These are phyloP conservation scores for Microstegium vimineum DNA, from an alignment of 176 grass and related monocot genomes.

Conservation along the genomic window DNA sequence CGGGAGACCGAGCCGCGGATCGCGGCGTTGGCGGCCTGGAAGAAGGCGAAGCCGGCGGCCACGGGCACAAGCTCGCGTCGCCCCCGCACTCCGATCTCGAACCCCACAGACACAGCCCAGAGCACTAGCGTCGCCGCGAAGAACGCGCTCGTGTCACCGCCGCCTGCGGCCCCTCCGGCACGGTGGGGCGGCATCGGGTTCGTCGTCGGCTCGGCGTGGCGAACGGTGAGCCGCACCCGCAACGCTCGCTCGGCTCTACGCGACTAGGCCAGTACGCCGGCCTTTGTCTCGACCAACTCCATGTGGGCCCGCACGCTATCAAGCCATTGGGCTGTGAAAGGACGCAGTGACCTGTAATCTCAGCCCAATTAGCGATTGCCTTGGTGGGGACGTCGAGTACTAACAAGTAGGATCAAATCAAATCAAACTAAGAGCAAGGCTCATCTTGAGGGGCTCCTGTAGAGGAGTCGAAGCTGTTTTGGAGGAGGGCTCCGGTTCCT, in stretches of 20 bases:
- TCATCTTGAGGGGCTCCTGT: too few species aligned
- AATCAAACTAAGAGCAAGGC: too few species aligned
- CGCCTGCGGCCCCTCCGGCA: constrained; percentile 25
- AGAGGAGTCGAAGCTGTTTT: too few species aligned
- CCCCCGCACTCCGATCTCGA: constrained; percentile 57
- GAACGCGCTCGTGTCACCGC: constrained; percentile 42
- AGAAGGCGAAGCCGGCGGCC: constrained; percentile 76
- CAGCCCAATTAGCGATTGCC: background rate
- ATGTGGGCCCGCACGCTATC: constrained; percentile 16
- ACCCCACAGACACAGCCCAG: constrained; percentile 67
- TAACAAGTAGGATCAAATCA: too few species aligned
- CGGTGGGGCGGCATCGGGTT: constrained; percentile 41
- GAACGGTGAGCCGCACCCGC: constrained; percentile 17
- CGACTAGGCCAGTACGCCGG: background rate
- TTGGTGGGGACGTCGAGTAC: too few species aligned
- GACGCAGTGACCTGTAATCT: background rate
- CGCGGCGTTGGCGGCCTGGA: constrained; percentile 73
- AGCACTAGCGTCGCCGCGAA: constrained; percentile 82
- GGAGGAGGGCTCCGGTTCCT: too few species aligned
- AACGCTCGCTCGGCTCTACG: background rate
- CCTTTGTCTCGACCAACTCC: background rate
- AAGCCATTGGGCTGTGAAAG: background rate
- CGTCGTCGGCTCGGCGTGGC: constrained; percentile 37
- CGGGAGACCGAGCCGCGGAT: constrained; percentile 61
- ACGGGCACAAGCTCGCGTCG: constrained; percentile 53